Base-by-base conservation (phyloP, 305 asterid species). In the Nicotiana rustica region DNA sequence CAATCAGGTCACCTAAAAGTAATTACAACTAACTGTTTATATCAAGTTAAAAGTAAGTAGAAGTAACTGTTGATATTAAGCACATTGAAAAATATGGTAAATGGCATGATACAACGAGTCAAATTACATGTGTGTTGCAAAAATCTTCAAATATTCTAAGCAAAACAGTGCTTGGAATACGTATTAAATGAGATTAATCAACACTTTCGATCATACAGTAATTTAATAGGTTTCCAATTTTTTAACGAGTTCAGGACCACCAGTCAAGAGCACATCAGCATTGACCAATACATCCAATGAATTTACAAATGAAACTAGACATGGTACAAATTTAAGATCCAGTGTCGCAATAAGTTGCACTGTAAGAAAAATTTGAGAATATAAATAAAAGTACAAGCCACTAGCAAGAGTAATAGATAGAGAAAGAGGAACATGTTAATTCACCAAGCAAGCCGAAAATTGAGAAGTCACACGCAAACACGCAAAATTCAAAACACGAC, bases 31-130 rank as follows among this genome's bases (percentile, higher is more conserved):
- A 64, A 64, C 69, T 4, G 38, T 25, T 25, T 25, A 31, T 12
- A 25, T 64, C 69, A 64, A 64, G 13, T 80, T 79, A 66, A 41
- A 36, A 38, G 77, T 18, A 70, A 70, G 31, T 41, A 68, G 18
- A 64, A 64, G 5, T 64, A 64, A 64, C 69, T 4, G 38, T 64
- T 10, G 12, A 31, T 12, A 12, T 64, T n/a, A 64, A 64, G 13
- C 38, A 64, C 38, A 12, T 31, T 18, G 61, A 60, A 19, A 71
- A 52, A 19, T 57, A 19, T 17, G 81, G 65, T 57, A 10, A 55
- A 4, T 2, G 55, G 33, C 19, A 33, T 36, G 47, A 21, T 56
- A n/a, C 33, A 35, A 31, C 12, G 3, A 31, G 31, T 78, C 15
- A 12, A 59, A 35, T 35, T 17, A 55, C 67, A 56, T 52, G 66